Evolutionary conservation across 352 stramenopile genomes (phyloP), one percentile per base, ranked within the genome.

Genomic region (Phytophthora boehmeriae): DNA sequence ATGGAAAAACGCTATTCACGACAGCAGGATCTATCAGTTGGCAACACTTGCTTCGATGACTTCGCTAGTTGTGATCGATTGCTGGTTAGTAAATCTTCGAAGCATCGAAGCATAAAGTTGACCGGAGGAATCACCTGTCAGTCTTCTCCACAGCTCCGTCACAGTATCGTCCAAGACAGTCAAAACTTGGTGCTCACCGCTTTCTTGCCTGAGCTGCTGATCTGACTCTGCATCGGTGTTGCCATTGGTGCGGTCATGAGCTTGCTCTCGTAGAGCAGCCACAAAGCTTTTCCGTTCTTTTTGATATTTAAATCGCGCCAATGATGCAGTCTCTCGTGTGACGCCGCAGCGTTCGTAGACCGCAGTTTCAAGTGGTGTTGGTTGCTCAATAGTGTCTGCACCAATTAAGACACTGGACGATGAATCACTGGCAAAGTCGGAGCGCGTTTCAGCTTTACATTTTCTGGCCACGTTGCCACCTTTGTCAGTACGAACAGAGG

Each of bases 301-400:
- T 50, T 78, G 65, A 25, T 74, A 78, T 30, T 73, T 73, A 1
- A 73, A 44, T 22, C 63, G 66, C 2, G 60, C 56, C 2, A 78
- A 19, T 20, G 67, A 52, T 13, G 50, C 51, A 2, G 67, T 71
- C 25, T 65, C 23, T 42, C 35, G 47, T 6, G 67, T 68, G 34
- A 83, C 63, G 1, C 38, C 23, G 22, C 74, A 83, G 38, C 57
- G 66, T 36, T 63, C 54, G 50, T 66, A 66, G 23, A 82, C 47
- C 9, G 54, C 53, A 27, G 23, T 28, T 38, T 76, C 61, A 13
- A 79, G 47, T 11, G 54, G 11, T 42, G 45, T 13, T 20, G 79
- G 25, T 5, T 63, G 56, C 22, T 64, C 19, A 1, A 42, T 55
- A 48, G 69, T 73, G 19, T 41, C 53, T 52, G n/a, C 46, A 19